Conservation (phyloP, 1,139 yeast genomes). For the Diutina sp. region DNA sequence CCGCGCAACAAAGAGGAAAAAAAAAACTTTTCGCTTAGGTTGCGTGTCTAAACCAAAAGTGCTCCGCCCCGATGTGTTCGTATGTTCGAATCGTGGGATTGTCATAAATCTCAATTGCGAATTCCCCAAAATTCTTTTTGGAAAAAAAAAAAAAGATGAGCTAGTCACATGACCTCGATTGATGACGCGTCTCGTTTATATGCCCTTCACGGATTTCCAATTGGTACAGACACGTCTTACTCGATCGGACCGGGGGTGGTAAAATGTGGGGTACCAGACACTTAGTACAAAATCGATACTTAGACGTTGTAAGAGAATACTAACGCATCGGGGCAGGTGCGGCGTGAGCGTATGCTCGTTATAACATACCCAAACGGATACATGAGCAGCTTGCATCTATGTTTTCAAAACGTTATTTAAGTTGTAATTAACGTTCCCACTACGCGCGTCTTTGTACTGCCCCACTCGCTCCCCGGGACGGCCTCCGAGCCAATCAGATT, state of each 20-base stretch:
- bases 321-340: not conserved
- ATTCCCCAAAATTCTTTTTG: no score
- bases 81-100: no score
- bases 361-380: not conserved
- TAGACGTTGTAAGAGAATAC: no score
- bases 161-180: not conserved
- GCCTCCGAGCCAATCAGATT: not conserved
- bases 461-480: not conserved
- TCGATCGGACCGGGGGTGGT: not conserved
- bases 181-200: not conserved
- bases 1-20: not conserved
- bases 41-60: not conserved
- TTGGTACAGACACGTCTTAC: not conserved
- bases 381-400: not conserved
- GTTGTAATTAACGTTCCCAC: not conserved
- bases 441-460: not conserved
- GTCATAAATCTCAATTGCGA: no score
- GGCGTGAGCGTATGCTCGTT: not conserved
- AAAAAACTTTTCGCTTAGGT: not conserved
- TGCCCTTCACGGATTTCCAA: not conserved
- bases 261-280: not conserved
- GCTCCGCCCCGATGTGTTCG: no score
- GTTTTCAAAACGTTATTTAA: not conserved
- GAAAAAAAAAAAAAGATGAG: not conserved
- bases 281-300: not conserved